phyloP scores from a whole-genome alignment of 345 rosid species.

The Eucalyptus caleyi region DNA sequence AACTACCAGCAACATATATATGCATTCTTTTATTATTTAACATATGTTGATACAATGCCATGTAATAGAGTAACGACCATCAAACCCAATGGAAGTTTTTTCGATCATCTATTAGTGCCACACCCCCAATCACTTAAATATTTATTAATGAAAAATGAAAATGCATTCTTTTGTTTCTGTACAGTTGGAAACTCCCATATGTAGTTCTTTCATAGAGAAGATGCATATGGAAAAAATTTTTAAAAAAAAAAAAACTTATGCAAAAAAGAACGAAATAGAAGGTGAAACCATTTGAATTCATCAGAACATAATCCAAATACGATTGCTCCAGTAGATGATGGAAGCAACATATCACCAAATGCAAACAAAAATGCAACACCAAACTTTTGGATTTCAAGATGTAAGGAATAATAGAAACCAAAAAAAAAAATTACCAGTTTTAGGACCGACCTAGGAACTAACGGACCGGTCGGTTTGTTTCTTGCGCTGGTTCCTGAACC shows the following conservation, averaged over 20 bases:
- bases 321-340: neutral
- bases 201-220: neutral
- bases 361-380: neutral
- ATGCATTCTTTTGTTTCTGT: no score
- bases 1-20: no score
- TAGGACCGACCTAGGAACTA: no score
- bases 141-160: neutral
- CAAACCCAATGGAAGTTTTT: neutral
- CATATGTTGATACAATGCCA: neutral
- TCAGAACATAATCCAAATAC: neutral
- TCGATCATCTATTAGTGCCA: neutral
- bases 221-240: neutral
- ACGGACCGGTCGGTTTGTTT: no score
- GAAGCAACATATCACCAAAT: neutral
- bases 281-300: neutral
- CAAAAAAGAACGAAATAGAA: neutral
- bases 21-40: no score
- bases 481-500: fast-evolving
- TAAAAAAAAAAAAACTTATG: neutral
- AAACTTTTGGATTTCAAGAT: neutral
- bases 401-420: neutral
- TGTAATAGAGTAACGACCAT: neutral
- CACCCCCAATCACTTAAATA: neutral
- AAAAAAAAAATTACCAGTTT: no score
- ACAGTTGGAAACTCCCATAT: neutral